Percentiles rank a stretch among this genome's conserved stretches.
These are phyloP conservation scores for Zygosaccharomyces pseudobailii DNA, from an alignment of 1,139 yeast genomes.

Conservation along the genomic window DNA sequence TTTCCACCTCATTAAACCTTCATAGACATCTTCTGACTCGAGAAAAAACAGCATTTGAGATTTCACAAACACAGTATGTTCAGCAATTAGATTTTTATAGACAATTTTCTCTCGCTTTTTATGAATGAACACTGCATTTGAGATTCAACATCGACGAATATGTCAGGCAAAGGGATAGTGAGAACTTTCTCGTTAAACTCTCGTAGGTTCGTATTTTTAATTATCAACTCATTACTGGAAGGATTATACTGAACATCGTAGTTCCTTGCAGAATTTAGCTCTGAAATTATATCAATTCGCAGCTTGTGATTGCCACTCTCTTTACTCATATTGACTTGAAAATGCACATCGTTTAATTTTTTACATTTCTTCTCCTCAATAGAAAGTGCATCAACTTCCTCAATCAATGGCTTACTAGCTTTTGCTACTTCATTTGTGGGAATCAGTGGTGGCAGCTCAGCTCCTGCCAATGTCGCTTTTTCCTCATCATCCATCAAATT, in stretches of 20 bases:
- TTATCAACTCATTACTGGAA: slow-evolving; percentile 15
- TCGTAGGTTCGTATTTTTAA: slow-evolving; percentile 16
- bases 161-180: slow-evolving; percentile 26
- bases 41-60: slow-evolving; percentile 17
- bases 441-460: slow-evolving; percentile 20
- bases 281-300: slow-evolving; percentile 23
- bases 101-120: slow-evolving; percentile 16
- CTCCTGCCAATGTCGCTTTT: slow-evolving; percentile 3
- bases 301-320: slow-evolving; percentile 20
- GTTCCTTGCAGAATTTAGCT: slow-evolving; percentile 20
- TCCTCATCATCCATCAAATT: slow-evolving; percentile 13
- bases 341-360: slow-evolving; percentile 12
- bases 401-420: slow-evolving; percentile 17
- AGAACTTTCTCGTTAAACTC: slow-evolving; percentile 18
- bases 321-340: slow-evolving; percentile 25
- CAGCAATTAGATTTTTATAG: slow-evolving; percentile 7
- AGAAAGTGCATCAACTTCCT: slow-evolving; percentile 18
- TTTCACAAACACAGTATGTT: neutral
- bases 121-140: slow-evolving; percentile 20
- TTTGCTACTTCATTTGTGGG: slow-evolving; percentile 6
- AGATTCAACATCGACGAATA: slow-evolving; percentile 8
- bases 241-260: slow-evolving; percentile 17
- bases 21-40: slow-evolving; percentile 18
- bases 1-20: slow-evolving; percentile 51
- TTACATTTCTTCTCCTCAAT: slow-evolving; percentile 2